Evolutionary conservation across 1,139 yeast genomes (phyloP), one percentile per base, ranked within the genome.

Genomic region (Zygosaccharomyces sapae): DNA sequence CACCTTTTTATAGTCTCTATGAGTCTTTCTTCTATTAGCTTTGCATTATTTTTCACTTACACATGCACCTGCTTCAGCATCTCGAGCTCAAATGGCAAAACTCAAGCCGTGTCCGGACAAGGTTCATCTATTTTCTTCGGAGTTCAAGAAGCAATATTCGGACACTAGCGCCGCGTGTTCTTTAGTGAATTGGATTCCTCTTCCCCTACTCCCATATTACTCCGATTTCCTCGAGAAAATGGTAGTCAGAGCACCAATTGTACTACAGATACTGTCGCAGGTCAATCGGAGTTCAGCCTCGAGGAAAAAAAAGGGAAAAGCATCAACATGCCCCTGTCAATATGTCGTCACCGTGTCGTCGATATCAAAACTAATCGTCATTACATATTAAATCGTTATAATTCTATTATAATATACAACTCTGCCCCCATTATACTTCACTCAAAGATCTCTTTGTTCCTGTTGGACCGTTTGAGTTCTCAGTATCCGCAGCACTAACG

Each of bases 401-500:
- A 12, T 12, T 31, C 9, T 8, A 31, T 22, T 22, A 31, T 31
- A 31, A 6, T 31, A 13, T 31, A 31, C 34, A 37, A 37, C 25
- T 6, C 27, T 24, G 10, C n/a, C 16, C 40, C 34, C 19, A 12
- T 27, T 13, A 38, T 5, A 38, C 41, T n/a, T 27, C 41, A 12
- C 43, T 22, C 30, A 40, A 12, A 27, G 19, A 9, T 12, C 37
- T 22, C 19, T 40, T 40, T 6, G 29, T 13, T 2, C 43, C 37
- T 18, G 10, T 24, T n/a, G 22, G 24, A 18, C 34, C 33, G 5
- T n/a, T 18, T 3, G 33, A 30, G 20, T 12, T 16, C 8, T 24
- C 34, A 9, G 22, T 12, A 20, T 38, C 41, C 13, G 25, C 29
- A 12, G 48, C 51, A 22, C 44, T 38, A n/a, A 48, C 43, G 24